phyloP scores from a whole-genome alignment of 768 basidiomycete genomes.

The Infundibulicybe gibba region DNA sequence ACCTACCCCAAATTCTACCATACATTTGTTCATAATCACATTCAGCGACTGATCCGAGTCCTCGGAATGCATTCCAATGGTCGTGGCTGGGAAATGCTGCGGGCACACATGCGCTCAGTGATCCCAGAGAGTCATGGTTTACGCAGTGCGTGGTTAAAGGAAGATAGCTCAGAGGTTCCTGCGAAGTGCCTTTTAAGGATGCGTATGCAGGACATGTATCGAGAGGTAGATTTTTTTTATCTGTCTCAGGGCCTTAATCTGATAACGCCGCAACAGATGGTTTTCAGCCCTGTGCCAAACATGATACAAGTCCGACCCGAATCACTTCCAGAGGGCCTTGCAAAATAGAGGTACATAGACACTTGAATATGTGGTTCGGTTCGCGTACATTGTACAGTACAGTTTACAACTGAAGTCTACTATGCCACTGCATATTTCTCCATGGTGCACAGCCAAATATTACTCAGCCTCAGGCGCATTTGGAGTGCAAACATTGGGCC shows the following conservation, averaged over 20 bases:
- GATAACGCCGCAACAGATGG: conserved; percentile 31
- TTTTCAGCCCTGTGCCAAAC: conserved; percentile 39
- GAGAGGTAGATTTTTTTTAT: conserved; percentile 37
- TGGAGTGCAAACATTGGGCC: too few relatives aligned
- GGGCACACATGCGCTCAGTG: conserved; percentile 36
- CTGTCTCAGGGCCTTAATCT: background rate
- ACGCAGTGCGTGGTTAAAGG: conserved; percentile 43
- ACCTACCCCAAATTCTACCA: conserved; percentile 57
- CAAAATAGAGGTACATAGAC: background rate
- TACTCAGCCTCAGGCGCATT: too few relatives aligned
- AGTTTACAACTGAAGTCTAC: too few relatives aligned
- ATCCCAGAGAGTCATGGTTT: conserved; percentile 45
- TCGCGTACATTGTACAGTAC: too few relatives aligned
- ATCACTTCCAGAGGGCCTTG: conserved; percentile 5
- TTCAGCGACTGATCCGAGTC: conserved; percentile 52
- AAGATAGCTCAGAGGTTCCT: conserved; percentile 32
- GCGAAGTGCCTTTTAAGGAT: conserved; percentile 60
- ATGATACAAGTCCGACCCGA: conserved; percentile 46
- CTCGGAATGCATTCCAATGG: conserved; percentile 51
- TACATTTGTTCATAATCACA: conserved; percentile 56
- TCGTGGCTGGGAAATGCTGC: conserved; percentile 46
- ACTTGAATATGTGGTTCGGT: too few relatives aligned
- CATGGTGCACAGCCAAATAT: too few relatives aligned
- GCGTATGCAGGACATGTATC: conserved; percentile 52
- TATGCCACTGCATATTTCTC: too few relatives aligned